These are phyloP conservation scores for Penicillium sp. DNA, from an alignment of 2,329 filamentous ascomycete species.

Conservation along the genomic window DNA sequence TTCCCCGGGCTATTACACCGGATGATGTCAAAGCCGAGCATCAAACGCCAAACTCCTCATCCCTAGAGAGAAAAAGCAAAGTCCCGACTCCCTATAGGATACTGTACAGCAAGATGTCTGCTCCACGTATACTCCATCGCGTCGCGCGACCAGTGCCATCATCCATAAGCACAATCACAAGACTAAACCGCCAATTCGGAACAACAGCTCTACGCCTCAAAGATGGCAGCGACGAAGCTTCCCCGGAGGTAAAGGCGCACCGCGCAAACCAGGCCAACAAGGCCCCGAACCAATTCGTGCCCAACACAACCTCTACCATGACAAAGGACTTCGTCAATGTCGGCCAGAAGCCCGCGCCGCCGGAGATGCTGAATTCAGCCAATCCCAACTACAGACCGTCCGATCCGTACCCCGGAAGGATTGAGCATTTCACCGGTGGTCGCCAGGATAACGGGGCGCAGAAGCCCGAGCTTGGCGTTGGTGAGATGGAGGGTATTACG, in stretches of 20 bases:
- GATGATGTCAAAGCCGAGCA: conserved; percentile 39
- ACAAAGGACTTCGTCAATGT: conserved; percentile 61
- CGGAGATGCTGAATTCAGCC: conserved; percentile 58
- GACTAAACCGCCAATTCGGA: conserved; percentile 30
- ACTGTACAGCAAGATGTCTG: conserved; percentile 40
- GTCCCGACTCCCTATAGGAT: neutral
- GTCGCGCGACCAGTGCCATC: conserved; percentile 40
- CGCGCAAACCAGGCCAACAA: conserved; percentile 57
- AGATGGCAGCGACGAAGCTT: conserved; percentile 50
- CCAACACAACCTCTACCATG: conserved; percentile 63
- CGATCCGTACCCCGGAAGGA: conserved; percentile 60
- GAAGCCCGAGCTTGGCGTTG: conserved; percentile 70
- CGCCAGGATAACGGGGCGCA: conserved; percentile 53
- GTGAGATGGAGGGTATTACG: conserved; percentile 79
- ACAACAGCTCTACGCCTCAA: conserved; percentile 31
- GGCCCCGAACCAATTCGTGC: conserved; percentile 59
- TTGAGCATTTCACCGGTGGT: conserved; percentile 63
- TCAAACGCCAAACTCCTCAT: conserved; percentile 13
- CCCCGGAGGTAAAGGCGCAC: conserved; percentile 54
- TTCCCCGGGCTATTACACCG: conserved; percentile 17
- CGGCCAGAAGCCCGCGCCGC: conserved; percentile 55
- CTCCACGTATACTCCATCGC: conserved; percentile 45
- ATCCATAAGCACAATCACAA: conserved; percentile 21
- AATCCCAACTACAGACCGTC: conserved; percentile 57
- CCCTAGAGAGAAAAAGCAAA: neutral